Evolutionary conservation across 1,139 yeast genomes (phyloP), one percentile per base, ranked within the genome.

Genomic region (Arxiozyma slooffiae): DNA sequence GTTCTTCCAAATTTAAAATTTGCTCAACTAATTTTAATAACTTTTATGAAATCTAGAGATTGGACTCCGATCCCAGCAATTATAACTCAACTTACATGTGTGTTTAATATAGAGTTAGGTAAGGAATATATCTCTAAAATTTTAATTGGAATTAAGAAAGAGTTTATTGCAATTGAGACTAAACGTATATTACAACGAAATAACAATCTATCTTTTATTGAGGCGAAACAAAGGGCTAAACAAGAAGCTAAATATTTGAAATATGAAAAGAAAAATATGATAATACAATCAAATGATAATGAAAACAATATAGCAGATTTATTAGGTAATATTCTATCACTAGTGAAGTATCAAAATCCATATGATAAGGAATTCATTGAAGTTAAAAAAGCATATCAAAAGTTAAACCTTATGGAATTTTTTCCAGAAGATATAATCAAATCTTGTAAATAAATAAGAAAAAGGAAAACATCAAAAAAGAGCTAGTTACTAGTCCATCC

Each of bases 51-150:
- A 37, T 47, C 54, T 6, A 54, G 57, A 22, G 62, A 63, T 42
- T 61, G 64, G 62, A 45, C 51, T 16, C 56, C 53, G 3, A 24
- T 65, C 1, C 58, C 62, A 0, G 58, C 60, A 4, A 47, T 61
- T 2, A 40, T 65, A 21, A 48, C 51, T 11, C 43, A 52, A 40
- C 57, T 63, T 57, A 37, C 46, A 11, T 46, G 53, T 21, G 44
- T 50, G 2, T 60, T 57, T 43, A 57, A 55, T 6, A 37, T 61
- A 5, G 43, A 52, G n/a, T 42, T 61, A 0, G 48, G 49, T 9
- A 44, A 41, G 1, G 46, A 48, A 8, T 37, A 54, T 1, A 23
- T 46, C 7, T 43, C 49, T 16, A 61, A 57, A 40, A 48, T 60
- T 14, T 48, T 54, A 41, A 55, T 49, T 30, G 65, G 63, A 0